phyloP scores from a whole-genome alignment of 2,329 filamentous ascomycete species.

The Cordyceps fumosorosea region DNA sequence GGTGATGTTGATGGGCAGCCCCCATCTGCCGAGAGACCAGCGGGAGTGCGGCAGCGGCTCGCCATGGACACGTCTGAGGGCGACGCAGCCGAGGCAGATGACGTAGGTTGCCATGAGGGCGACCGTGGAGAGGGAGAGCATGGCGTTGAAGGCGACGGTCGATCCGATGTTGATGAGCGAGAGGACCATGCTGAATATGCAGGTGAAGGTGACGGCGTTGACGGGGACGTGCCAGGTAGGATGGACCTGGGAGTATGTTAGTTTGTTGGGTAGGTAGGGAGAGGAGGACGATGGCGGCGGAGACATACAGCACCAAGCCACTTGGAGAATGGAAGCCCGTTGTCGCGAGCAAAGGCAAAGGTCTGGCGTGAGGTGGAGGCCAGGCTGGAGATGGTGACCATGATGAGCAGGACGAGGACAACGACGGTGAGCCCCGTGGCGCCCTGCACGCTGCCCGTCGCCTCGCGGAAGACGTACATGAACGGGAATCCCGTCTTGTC shows the following conservation, averaged over 20 bases:
- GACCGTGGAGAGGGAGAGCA: slow-evolving; percentile 15
- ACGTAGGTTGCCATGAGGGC: slow-evolving; percentile 16
- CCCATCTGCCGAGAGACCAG: slow-evolving; percentile 16
- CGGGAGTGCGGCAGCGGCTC: slow-evolving; percentile 14
- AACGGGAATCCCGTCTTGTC: slow-evolving; percentile 10
- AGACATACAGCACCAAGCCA: slow-evolving; percentile 12
- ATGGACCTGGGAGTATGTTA: slow-evolving; percentile 1
- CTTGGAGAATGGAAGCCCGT: slow-evolving; percentile 12
- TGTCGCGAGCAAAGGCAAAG: slow-evolving; percentile 13
- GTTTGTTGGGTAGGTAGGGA: neutral
- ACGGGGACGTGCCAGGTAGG: slow-evolving; percentile 12
- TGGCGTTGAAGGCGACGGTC: slow-evolving; percentile 17
- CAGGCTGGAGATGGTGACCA: slow-evolving; percentile 11
- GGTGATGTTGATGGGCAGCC: slow-evolving; percentile 13
- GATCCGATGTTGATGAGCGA: slow-evolving; percentile 16
- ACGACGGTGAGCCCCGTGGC: slow-evolving; percentile 4
- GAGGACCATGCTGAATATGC: slow-evolving; percentile 10
- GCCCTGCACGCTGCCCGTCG: slow-evolving; percentile 15
- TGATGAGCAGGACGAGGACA: slow-evolving; percentile 10
- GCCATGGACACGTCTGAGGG: slow-evolving; percentile 11
- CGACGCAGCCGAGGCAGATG: slow-evolving; percentile 16
- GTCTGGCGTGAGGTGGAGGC: slow-evolving; percentile 7
- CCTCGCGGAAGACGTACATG: slow-evolving; percentile 12
- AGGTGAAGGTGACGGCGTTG: slow-evolving; percentile 15
- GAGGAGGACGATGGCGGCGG: neutral